Evolutionary conservation across 768 basidiomycete genomes (phyloP), one percentile per base, ranked within the genome.

Genomic region (Coprinopsis sp.): DNA sequence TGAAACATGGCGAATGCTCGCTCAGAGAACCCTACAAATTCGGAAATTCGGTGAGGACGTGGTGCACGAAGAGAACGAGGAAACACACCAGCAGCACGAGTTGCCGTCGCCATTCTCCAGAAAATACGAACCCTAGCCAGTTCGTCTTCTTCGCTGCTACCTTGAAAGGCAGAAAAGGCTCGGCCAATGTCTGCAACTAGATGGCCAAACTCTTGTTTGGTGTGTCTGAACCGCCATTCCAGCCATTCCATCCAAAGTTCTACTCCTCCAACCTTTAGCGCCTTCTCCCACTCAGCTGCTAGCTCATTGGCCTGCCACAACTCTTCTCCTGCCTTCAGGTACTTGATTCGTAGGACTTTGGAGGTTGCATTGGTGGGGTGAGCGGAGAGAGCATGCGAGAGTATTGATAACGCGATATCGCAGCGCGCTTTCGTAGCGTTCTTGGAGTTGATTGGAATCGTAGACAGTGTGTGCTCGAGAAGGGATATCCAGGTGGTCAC

Each of bases 231-330:
- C 47, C 74, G 72, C 86, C 86, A 90, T 52, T 86, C 84, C 2
- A 91, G 57, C 87, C 88, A 91, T 53, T 83, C 83, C 66, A 90
- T 75, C 77, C 81, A 85, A 21, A 91, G 69, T 29, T 81, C 77
- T 22, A 73, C 61, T 28, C 72, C 76, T 23, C 77, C 73, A 3
- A 76, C 54, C 30, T 64, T 67, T 51, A 89, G 60, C 2, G 83
- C 79, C 16, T 73, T 69, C 45, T 87, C 82, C 90, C 90, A 92
- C 54, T 89, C 85, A 3, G 68, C 66, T 19, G 57, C 44, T 14
- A 84, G 55, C 61, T 79, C 78, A 33, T 67, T 68, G 46, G 70
- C 70, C 19, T 73, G 60, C 87, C 87, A 90, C 14, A 85, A 56
- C 49, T 86, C 79, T 63, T 87, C 85, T 14, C 87, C 87, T 1